Conservation (phyloP, 805 yeast species). For the Myxozyma neotropica region DNA sequence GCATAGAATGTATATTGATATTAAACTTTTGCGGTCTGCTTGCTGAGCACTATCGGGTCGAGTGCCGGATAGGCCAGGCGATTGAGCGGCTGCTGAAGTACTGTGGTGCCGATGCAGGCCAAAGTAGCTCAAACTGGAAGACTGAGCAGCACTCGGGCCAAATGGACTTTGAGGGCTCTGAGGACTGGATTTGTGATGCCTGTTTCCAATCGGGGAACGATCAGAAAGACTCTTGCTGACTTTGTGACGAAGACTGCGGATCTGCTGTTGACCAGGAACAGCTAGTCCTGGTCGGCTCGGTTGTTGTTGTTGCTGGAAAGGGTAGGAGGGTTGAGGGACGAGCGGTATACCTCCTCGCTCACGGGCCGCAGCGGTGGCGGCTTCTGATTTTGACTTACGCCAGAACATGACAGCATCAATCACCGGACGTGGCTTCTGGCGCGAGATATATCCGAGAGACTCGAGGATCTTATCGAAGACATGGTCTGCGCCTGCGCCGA, state of each 20-base stretch:
- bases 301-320: conserved; percentile 7
- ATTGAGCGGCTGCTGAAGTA: conserved; percentile 2
- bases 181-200: conserved; percentile 6
- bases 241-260: conserved; percentile 27
- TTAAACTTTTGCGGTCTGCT: conserved; percentile 83
- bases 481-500: conserved; percentile 85
- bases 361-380: conserved; percentile 53
- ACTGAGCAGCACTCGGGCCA: neutral
- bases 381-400: conserved; percentile 91
- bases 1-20: conserved; percentile 85
- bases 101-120: conserved; percentile 21
- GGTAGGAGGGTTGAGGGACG: conserved; percentile 1
- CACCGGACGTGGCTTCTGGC: conserved; percentile 89
- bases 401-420: conserved; percentile 98
- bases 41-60: conserved; percentile 66
- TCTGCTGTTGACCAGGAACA: conserved; percentile 12
- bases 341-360: conserved; percentile 1
- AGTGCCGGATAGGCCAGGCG: neutral
- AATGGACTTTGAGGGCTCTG: conserved; percentile 5
- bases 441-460: conserved; percentile 87
- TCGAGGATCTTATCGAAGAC: conserved; percentile 82
- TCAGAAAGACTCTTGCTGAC: conserved; percentile 31
- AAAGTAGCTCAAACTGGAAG: conserved; percentile 9
- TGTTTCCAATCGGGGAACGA: conserved; percentile 22
- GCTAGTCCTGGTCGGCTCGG: neutral